Evolutionary conservation across 306 rosid genomes (phyloP).

Genomic region (Carpinus viminea): DNA sequence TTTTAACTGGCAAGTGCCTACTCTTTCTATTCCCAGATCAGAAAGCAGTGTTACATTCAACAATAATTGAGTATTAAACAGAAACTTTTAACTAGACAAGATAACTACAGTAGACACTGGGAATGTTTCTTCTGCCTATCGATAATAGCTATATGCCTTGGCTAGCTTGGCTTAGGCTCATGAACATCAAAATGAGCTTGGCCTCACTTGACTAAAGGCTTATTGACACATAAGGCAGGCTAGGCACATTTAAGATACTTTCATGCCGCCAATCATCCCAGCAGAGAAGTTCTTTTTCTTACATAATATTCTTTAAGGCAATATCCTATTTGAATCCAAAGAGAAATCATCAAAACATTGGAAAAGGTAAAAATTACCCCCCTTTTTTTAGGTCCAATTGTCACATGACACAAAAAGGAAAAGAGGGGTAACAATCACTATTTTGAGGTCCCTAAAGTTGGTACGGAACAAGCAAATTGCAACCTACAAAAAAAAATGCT

Average conservation of each 20-base stretch:
- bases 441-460: too few relatives aligned
- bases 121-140: not conserved
- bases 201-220: not conserved
- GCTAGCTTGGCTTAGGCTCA: not conserved
- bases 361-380: not conserved
- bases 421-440: too few relatives aligned
- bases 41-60: constrained; percentile 2
- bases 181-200: not conserved
- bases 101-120: not conserved
- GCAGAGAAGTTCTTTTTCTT: not conserved
- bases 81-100: not conserved
- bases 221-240: not conserved
- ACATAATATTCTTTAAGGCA: not conserved
- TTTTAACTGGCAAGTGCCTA: constrained; percentile 5
- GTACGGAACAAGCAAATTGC: too few relatives aligned
- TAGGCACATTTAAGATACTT: not conserved
- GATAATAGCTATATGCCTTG: not conserved
- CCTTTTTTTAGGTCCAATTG: not conserved
- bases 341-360: not conserved
- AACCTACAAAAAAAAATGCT: too few relatives aligned
- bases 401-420: too few relatives aligned
- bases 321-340: not conserved
- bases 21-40: not conserved
- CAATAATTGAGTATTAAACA: not conserved
- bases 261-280: not conserved